phyloP scores from a whole-genome alignment of 176 grass and related monocot species.

The Cymbopogon citratus region DNA sequence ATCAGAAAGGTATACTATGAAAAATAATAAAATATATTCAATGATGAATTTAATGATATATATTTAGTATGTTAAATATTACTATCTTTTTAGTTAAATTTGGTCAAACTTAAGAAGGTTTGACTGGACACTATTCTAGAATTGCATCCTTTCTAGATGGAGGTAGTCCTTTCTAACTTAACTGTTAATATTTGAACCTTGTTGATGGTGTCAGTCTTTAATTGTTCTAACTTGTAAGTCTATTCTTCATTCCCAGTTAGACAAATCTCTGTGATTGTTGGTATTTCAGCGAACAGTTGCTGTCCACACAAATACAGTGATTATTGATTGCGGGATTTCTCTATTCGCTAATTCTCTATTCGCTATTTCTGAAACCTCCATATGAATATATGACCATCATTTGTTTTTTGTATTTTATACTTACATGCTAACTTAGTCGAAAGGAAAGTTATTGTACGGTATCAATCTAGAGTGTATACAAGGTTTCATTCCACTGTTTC shows the following conservation, averaged over 20 bases:
- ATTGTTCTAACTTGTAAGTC: background rate
- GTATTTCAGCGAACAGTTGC: background rate
- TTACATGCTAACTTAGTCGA: background rate
- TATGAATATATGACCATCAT: background rate
- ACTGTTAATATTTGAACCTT: background rate
- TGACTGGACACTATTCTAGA: too few relatives aligned
- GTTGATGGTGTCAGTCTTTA: background rate
- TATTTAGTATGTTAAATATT: too few relatives aligned
- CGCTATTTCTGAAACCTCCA: background rate
- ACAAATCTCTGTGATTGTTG: background rate
- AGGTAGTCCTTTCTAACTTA: background rate
- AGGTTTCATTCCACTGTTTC: background rate
- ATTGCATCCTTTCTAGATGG: too few relatives aligned
- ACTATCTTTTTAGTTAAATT: too few relatives aligned
- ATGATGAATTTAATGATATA: too few relatives aligned
- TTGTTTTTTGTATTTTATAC: background rate
- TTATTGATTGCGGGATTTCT: background rate
- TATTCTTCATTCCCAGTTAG: background rate
- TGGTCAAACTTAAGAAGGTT: too few relatives aligned
- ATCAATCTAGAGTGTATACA: background rate
- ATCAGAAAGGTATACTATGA: too few relatives aligned
- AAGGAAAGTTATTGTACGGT: background rate
- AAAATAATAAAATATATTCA: too few relatives aligned
- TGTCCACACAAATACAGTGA: background rate
- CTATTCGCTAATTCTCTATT: background rate